These are phyloP conservation scores for Talaromyces rugulosus DNA, from an alignment of 2,329 filamentous ascomycete genomes.

Conservation along the genomic window DNA sequence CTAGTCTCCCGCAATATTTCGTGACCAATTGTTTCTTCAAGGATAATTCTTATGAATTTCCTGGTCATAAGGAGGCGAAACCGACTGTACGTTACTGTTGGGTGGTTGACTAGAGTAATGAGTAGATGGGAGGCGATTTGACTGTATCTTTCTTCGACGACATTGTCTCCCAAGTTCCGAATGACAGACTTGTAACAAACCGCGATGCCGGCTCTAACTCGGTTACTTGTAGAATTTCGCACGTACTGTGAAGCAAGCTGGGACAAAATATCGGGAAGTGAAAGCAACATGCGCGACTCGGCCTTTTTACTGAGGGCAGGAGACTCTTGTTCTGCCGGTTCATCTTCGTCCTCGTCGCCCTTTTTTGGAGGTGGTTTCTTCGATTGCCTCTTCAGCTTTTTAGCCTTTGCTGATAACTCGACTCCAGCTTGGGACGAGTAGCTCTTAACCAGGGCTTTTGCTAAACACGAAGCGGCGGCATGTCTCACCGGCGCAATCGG, in stretches of 20 bases:
- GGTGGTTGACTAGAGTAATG: conserved; percentile 71
- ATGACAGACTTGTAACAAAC: conserved; percentile 83
- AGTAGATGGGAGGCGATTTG: conserved; percentile 78
- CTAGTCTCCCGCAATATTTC: conserved; percentile 85
- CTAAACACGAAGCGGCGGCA: conserved; percentile 79
- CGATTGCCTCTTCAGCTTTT: conserved; percentile 70
- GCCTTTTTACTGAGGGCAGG: conserved; percentile 66
- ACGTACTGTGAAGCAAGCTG: conserved; percentile 78
- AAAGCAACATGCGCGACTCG: conserved; percentile 66
- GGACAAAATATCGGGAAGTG: conserved; percentile 71
- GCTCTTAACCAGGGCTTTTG: conserved; percentile 75
- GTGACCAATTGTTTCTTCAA: conserved; percentile 77
- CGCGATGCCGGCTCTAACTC: conserved; percentile 74
- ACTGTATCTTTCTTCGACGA: conserved; percentile 78
- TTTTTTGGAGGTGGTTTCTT: conserved; percentile 55
- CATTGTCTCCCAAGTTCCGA: conserved; percentile 70
- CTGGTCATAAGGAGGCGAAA: conserved; percentile 82
- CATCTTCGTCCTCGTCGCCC: conserved; percentile 68
- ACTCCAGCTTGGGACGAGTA: conserved; percentile 61
- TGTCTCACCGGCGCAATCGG: conserved; percentile 70
- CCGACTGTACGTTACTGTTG: conserved; percentile 73
- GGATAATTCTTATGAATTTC: conserved; percentile 75
- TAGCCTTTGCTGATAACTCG: conserved; percentile 55
- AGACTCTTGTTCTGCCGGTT: conserved; percentile 69
- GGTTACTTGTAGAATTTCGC: conserved; percentile 72